Conservation (phyloP, 805 yeast species). For the Lachancea nothofagi region DNA sequence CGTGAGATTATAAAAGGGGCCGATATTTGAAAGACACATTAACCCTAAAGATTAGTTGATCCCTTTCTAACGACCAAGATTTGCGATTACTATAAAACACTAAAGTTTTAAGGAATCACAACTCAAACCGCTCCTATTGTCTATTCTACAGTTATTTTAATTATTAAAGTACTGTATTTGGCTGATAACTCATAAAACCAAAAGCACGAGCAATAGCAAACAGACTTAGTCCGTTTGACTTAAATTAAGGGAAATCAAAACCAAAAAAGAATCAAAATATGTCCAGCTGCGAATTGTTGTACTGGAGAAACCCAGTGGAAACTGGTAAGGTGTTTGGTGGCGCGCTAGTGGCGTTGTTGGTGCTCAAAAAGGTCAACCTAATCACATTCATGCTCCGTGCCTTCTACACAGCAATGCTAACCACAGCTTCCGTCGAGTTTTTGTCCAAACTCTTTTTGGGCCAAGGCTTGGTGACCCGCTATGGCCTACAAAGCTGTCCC, state of each 20-base stretch:
- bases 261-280: neutral
- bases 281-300: slow-evolving; percentile 20
- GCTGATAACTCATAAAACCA: too few relatives aligned
- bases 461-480: slow-evolving; percentile 68
- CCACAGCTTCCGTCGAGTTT: slow-evolving; percentile 73
- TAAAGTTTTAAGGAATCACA: too few relatives aligned
- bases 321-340: slow-evolving; percentile 75
- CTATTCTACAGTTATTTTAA: too few relatives aligned
- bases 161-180: too few relatives aligned
- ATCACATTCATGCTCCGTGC: slow-evolving; percentile 56
- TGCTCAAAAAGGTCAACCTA: slow-evolving; percentile 59
- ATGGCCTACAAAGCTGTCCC: slow-evolving; percentile 49
- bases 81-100: too few relatives aligned
- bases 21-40: neutral
- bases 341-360: slow-evolving; percentile 47
- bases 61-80: neutral
- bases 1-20: slow-evolving; percentile 1
- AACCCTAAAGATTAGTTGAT: neutral
- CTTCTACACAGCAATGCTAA: slow-evolving; percentile 50
- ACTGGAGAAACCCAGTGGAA: slow-evolving; percentile 45
- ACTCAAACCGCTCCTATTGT: too few relatives aligned
- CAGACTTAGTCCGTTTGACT: neutral
- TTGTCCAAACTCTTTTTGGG: slow-evolving; percentile 69
- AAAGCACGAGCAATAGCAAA: too few relatives aligned
- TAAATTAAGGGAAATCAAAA: too few relatives aligned